phyloP scores from a whole-genome alignment of 345 rosid genomes.

The Eucalyptus curtisii region DNA sequence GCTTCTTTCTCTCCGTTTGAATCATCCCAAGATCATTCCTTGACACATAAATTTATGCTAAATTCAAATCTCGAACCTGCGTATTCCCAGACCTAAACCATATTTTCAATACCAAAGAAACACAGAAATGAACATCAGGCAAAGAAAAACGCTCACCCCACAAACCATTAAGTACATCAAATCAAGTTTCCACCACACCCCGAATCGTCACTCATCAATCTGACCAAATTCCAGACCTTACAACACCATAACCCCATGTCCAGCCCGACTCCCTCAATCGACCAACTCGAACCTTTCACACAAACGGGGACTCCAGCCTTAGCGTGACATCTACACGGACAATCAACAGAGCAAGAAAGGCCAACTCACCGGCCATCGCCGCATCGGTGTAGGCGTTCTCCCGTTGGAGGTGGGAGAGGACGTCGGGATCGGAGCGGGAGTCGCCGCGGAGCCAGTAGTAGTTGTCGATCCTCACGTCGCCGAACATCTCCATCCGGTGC shows the following conservation, averaged over 20 bases:
- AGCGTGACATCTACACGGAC: background rate
- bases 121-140: background rate
- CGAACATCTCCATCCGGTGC: slow-evolving; percentile 69
- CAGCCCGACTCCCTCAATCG: background rate
- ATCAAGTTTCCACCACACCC: background rate
- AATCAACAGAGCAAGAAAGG: background rate
- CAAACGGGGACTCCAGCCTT: background rate
- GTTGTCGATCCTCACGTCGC: slow-evolving; percentile 65
- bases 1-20: background rate
- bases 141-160: too few species aligned
- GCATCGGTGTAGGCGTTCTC: slow-evolving; percentile 57
- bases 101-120: background rate
- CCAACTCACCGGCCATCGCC: slow-evolving; percentile 42
- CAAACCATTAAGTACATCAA: too few species aligned
- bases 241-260: background rate
- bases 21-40: background rate
- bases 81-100: background rate
- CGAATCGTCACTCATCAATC: too few species aligned
- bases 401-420: slow-evolving; percentile 48
- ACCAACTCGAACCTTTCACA: background rate
- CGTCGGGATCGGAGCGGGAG: slow-evolving; percentile 54
- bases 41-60: background rate
- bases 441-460: slow-evolving; percentile 98
- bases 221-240: background rate
- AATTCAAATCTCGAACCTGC: background rate